These are phyloP conservation scores for Baudoinia panamericana DNA, from an alignment of 495 filamentous ascomycete genomes.

Conservation along the genomic window DNA sequence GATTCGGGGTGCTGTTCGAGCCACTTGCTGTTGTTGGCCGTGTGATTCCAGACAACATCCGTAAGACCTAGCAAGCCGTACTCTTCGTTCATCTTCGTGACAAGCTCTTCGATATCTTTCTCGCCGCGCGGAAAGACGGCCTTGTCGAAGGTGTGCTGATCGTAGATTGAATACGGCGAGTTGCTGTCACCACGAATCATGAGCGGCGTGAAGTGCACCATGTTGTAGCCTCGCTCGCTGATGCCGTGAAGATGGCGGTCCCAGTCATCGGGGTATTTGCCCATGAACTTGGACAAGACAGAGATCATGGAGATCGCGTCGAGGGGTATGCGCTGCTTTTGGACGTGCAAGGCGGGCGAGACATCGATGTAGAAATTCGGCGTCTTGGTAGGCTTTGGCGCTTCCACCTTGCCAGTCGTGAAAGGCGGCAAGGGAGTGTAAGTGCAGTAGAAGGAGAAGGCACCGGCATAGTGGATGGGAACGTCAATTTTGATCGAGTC, in stretches of 20 bases:
- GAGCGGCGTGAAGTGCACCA: constrained; percentile 95
- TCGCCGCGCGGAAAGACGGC: constrained; percentile 76
- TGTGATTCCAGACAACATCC: constrained; percentile 98
- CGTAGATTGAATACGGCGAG: constrained; percentile 91
- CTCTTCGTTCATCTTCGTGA: constrained; percentile 70
- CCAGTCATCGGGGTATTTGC: constrained; percentile 77
- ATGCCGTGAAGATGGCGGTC: constrained; percentile 79
- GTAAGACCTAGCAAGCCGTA: constrained; percentile 78
- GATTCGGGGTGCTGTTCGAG: constrained; percentile 87
- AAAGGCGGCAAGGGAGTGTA: constrained; percentile 78
- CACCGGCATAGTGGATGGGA: constrained; percentile 67
- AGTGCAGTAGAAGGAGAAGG: constrained; percentile 91
- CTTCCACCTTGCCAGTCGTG: constrained; percentile 39
- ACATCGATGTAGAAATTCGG: constrained; percentile 84
- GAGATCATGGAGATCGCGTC: constrained; percentile 84
- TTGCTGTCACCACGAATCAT: constrained; percentile 81
- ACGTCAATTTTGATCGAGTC: constrained; percentile 79
- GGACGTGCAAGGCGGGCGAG: constrained; percentile 63
- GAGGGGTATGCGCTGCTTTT: constrained; percentile 56
- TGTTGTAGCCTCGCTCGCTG: constrained; percentile 83
- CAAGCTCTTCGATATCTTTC: constrained; percentile 61
- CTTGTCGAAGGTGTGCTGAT: constrained; percentile 80
- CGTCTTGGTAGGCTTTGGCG: constrained; percentile 50
- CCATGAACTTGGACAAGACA: constrained; percentile 96
- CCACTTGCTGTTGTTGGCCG: constrained; percentile 91